These are phyloP conservation scores for Paraconiothyrium sp. DNA, from an alignment of 2,329 filamentous ascomycete genomes.

Conservation along the genomic window DNA sequence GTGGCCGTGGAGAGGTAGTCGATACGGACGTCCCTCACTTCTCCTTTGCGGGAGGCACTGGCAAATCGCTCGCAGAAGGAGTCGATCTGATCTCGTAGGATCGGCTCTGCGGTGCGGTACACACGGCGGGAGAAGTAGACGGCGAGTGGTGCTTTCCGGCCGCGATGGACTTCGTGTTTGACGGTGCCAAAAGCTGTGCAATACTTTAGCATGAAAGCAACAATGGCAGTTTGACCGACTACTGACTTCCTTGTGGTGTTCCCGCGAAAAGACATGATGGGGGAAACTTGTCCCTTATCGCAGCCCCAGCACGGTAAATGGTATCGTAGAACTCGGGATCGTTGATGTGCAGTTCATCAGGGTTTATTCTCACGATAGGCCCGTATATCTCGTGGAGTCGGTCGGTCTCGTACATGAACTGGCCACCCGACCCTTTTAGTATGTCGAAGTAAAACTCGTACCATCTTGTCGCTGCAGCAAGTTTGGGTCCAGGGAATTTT, in stretches of 20 bases:
- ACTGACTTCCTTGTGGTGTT: conserved; percentile 8
- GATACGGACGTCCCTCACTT: too few relatives aligned
- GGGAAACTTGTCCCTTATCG: conserved; percentile 6
- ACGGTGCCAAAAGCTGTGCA: background rate
- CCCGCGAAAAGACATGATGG: conserved; percentile 8
- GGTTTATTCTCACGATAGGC: conserved; percentile 18
- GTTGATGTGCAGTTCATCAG: conserved; percentile 20
- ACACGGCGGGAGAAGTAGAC: background rate
- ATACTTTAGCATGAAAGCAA: background rate
- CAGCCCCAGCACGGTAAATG: conserved; percentile 3
- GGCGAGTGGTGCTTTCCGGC: conserved; percentile 1
- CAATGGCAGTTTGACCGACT: conserved; percentile 1
- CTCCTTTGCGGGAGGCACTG: too few relatives aligned
- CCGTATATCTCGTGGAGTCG: conserved; percentile 10
- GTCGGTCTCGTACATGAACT: conserved; percentile 12
- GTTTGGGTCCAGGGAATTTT: conserved; percentile 21
- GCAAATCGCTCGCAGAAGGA: too few relatives aligned
- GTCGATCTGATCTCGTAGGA: background rate
- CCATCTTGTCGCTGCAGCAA: conserved; percentile 21
- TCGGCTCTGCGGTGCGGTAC: conserved; percentile 2
- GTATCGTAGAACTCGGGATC: conserved; percentile 9
- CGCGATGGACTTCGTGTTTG: conserved; percentile 2
- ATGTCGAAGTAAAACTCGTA: conserved; percentile 15
- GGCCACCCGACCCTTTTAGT: background rate
- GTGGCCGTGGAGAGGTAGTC: too few relatives aligned